Conservation (phyloP, 345 rosid genomes). For the Psidium guajava region DNA sequence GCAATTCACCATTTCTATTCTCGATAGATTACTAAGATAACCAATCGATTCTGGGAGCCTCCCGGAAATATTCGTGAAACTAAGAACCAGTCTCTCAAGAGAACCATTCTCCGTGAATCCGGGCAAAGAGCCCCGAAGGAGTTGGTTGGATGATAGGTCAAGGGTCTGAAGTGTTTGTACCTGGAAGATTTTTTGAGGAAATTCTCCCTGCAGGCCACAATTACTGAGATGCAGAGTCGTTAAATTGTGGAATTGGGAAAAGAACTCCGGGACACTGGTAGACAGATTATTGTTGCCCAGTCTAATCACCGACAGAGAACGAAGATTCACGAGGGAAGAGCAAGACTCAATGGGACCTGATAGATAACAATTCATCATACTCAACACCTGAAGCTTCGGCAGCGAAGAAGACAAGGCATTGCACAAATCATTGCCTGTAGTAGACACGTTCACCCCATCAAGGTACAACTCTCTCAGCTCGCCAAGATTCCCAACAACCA, state of each 20-base stretch:
- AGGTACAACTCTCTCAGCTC: constrained; percentile 10
- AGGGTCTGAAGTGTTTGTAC: constrained; percentile 11
- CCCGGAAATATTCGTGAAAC: constrained; percentile 14
- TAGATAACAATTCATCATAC: constrained; percentile 12
- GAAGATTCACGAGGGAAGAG: not conserved
- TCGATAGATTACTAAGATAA: not conserved
- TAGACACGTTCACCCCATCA: constrained; percentile 17
- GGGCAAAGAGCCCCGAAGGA: constrained; percentile 14
- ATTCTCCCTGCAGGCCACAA: constrained; percentile 8
- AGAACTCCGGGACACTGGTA: constrained; percentile 8
- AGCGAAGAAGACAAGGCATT: constrained; percentile 4
- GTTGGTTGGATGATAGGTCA: not conserved
- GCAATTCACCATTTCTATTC: constrained; percentile 2
- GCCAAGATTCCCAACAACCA: constrained; percentile 6
- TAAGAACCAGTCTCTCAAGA: constrained; percentile 11
- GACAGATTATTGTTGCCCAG: constrained; percentile 10
- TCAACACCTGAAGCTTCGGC: constrained; percentile 9
- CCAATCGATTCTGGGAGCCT: constrained; percentile 20
- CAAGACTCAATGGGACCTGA: constrained; percentile 15
- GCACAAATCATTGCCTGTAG: constrained; percentile 13
- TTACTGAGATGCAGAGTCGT: constrained; percentile 1
- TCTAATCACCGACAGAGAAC: constrained; percentile 3
- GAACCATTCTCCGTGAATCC: not conserved
- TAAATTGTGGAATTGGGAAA: constrained; percentile 6
- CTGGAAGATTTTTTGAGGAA: constrained; percentile 18